These are phyloP conservation scores for Chlorella sp. DNA, from an alignment of 139 green algal species.

Conservation along the genomic window DNA sequence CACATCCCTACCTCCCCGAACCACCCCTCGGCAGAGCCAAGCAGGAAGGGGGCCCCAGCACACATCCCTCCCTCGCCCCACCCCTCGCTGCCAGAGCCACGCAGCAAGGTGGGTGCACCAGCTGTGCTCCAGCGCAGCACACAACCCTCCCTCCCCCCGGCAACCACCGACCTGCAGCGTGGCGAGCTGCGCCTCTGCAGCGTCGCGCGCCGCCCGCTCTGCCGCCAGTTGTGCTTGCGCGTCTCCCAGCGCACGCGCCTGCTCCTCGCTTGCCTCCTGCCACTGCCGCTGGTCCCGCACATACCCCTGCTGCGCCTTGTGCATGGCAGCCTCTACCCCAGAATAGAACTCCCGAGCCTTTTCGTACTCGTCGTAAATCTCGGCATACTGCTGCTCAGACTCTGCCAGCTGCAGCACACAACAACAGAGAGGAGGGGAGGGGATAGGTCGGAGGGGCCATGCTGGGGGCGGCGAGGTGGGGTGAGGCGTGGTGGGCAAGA, in stretches of 20 bases:
- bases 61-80: too few relatives aligned
- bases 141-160: too few relatives aligned
- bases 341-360: constrained; percentile 34
- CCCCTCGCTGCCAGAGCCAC: too few relatives aligned
- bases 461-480: too few relatives aligned
- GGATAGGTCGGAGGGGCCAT: too few relatives aligned
- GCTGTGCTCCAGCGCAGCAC: too few relatives aligned
- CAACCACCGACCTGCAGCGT: constrained; percentile 13
- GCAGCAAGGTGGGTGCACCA: neutral
- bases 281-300: constrained; percentile 25
- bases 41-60: neutral
- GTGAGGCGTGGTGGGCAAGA: too few relatives aligned
- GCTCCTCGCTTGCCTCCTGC: constrained; percentile 13
- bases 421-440: neutral
- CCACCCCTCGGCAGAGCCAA: too few relatives aligned
- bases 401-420: constrained; percentile 34
- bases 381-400: constrained; percentile 37
- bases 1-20: too few relatives aligned
- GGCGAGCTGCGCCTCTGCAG: constrained; percentile 18
- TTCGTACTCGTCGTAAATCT: constrained; percentile 41
- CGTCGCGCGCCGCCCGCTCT: constrained; percentile 28
- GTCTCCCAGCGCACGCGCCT: neutral
- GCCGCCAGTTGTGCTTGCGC: constrained; percentile 7
- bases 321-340: constrained; percentile 23
- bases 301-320: constrained; percentile 13